Evolutionary conservation across 73 alveolate species (phyloP), one percentile per base, ranked within the genome.

Genomic region (Tetrahymena thermophila): DNA sequence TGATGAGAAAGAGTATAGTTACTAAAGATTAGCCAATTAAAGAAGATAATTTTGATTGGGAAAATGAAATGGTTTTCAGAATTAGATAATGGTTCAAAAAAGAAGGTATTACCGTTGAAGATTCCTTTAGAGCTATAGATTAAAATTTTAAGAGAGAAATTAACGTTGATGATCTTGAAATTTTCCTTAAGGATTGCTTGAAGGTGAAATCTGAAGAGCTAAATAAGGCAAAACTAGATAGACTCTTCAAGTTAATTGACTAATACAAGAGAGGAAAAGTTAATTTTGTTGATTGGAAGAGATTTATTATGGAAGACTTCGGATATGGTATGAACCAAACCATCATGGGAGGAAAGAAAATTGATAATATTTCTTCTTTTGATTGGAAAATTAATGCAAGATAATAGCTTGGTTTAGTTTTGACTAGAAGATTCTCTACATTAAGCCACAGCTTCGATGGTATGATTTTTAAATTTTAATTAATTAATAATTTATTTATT

Each of bases 41-140:
- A 35, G 96, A 96, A 43, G 99, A 98, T 96, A 97, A 94, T 83
- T 98, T 98, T 97, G 98, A 97, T 93, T 98, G 99, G 99, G 99
- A 98, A 96, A 85, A 97, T 35, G 98, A 96, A 38, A 96, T 97
- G 93, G 93, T 98, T 34, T 94, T 94, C 85, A 84, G 96, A 71
- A 95, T 98, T 43, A 94, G 98, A 96, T 85, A 96, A 43, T 98
- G 99, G 99, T 97, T 98, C 50, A 11, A 93, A 34, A 95, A 95
- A 34, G 98, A 96, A 35, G 94, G 96, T 14, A 93, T 98, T 17
- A 97, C 98, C 17, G 98, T 97, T 57, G 99, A 98, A 44, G 99
- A 98, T 85, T 99, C 98, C 8, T 96, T 98, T 58, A 96, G 98
- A 89, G 94, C 97, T 71, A 98, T 98, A 85, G 99, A 98, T 93